Evolutionary conservation across 768 basidiomycete species (phyloP).

Genomic region (Hebeloma cylindrosporum): DNA sequence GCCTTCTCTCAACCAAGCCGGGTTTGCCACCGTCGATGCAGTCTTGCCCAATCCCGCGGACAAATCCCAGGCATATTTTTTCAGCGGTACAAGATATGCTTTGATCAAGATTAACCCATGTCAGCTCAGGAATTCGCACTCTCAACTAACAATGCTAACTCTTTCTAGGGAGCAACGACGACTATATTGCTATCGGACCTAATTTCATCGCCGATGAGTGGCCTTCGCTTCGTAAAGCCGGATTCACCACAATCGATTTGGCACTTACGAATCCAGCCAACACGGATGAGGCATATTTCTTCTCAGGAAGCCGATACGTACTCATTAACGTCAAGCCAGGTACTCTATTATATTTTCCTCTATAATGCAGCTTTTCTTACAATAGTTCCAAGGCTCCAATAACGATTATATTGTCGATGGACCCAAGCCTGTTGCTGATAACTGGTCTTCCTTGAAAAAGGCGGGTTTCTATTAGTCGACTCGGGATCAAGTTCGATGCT

Average conservation of each 20-base stretch:
- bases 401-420: too few relatives aligned
- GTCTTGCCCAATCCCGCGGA: conserved; percentile 7
- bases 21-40: conserved; percentile 3
- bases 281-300: background rate
- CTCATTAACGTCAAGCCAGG: background rate
- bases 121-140: background rate
- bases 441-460: too few relatives aligned
- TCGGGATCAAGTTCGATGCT: too few relatives aligned
- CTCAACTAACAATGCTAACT: background rate
- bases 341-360: too few relatives aligned
- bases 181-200: background rate
- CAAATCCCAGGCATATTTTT: conserved; percentile 7
- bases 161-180: background rate
- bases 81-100: conserved; percentile 1
- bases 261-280: background rate
- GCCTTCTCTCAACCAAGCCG: conserved; percentile 9
- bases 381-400: too few relatives aligned
- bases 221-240: conserved; percentile 1
- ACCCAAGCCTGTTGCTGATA: too few relatives aligned
- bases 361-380: too few relatives aligned
- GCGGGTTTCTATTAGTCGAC: too few relatives aligned
- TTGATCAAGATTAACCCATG: background rate
- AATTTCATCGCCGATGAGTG: background rate
- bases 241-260: background rate
- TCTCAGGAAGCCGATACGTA: too few relatives aligned